phyloP scores from a whole-genome alignment of 768 basidiomycete species.

The Zangia roseola region DNA sequence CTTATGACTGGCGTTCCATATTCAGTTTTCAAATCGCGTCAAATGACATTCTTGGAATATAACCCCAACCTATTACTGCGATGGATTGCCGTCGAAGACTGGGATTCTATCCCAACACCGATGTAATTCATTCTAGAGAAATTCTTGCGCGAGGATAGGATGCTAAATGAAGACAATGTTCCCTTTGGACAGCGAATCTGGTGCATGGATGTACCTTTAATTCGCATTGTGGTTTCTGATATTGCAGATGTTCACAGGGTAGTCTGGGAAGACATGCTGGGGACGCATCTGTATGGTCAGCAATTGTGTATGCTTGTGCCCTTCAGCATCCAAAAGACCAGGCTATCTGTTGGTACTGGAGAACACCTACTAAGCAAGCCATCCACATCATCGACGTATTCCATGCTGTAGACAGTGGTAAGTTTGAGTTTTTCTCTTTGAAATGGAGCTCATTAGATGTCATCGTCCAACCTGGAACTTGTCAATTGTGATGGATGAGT shows the following conservation, averaged over 20 bases:
- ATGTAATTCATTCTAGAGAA: conserved; percentile 38
- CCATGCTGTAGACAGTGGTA: conserved; percentile 24
- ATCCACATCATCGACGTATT: conserved; percentile 19
- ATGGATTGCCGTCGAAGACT: too few relatives aligned
- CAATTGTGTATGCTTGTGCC: too few relatives aligned
- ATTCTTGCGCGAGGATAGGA: conserved; percentile 26
- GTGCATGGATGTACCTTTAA: neutral
- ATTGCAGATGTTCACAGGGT: too few relatives aligned
- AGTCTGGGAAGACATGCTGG: too few relatives aligned
- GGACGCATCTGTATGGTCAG: too few relatives aligned
- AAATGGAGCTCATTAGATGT: neutral
- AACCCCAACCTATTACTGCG: too few relatives aligned
- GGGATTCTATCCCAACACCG: conserved; percentile 37
- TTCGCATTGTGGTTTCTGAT: neutral
- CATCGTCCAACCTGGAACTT: neutral
- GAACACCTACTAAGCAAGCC: neutral
- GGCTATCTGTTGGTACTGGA: too few relatives aligned
- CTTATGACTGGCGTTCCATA: too few relatives aligned
- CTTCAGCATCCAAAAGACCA: too few relatives aligned
- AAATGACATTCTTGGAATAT: too few relatives aligned
- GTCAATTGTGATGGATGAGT: neutral
- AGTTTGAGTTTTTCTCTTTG: conserved; percentile 8
- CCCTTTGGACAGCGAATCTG: conserved; percentile 21
- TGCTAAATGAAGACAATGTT: conserved; percentile 13
- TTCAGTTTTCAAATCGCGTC: too few relatives aligned